Evolutionary conservation across 1,284 basidiomycete species (phyloP).

Genomic region (Leucoagaricus sp.): DNA sequence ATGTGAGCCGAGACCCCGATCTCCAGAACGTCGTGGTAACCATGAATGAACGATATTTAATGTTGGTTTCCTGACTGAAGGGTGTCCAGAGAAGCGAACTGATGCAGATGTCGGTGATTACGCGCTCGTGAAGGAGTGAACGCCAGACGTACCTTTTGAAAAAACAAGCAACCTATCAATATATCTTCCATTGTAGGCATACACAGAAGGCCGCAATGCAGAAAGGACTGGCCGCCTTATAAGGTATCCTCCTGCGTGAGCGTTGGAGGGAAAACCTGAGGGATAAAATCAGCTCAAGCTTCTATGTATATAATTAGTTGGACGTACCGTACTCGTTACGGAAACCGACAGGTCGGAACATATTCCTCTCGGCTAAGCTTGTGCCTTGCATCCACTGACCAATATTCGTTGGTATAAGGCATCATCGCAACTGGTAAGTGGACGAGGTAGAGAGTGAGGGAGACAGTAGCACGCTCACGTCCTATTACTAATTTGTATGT

Average conservation of each 20-base stretch:
- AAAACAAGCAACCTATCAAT: conserved; percentile 66
- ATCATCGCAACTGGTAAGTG: no score
- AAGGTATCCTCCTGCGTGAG: conserved; percentile 52
- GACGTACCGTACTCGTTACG: conserved; percentile 60
- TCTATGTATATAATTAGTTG: conserved; percentile 5
- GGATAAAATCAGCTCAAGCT: background rate
- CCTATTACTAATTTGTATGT: no score
- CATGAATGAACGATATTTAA: background rate
- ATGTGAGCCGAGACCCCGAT: background rate
- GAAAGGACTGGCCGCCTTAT: conserved; percentile 74
- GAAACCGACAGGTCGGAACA: conserved; percentile 52
- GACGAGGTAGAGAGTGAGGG: no score
- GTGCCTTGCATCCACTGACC: conserved; percentile 62
- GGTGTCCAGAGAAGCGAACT: background rate
- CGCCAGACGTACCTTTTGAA: conserved; percentile 54
- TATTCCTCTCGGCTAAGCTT: conserved; percentile 74
- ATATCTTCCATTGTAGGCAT: conserved; percentile 59
- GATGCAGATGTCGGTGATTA: background rate
- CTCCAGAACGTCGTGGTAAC: background rate
- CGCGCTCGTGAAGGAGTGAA: no score
- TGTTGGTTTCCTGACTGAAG: conserved; percentile 3
- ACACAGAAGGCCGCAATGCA: conserved; percentile 61
- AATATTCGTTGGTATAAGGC: conserved; percentile 49
- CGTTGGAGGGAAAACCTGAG: conserved; percentile 63
- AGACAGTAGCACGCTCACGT: no score